Conservation (phyloP, 2,329 filamentous ascomycete genomes). For the Ceratocystis cubensis region DNA sequence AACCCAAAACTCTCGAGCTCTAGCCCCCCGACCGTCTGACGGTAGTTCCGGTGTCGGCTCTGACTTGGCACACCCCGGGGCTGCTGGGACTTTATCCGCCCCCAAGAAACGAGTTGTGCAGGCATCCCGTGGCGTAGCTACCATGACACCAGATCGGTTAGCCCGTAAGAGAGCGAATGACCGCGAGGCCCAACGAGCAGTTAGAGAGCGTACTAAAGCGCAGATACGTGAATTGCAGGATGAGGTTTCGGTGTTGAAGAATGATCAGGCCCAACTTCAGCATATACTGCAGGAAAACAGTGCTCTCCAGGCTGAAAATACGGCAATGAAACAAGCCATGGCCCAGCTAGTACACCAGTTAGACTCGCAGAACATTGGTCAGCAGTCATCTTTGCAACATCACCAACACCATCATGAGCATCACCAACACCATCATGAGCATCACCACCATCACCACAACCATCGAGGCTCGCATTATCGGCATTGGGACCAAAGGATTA, state of each 20-base stretch:
- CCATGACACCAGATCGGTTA: constrained; percentile 61
- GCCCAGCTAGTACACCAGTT: constrained; percentile 18
- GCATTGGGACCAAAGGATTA: constrained; percentile 5
- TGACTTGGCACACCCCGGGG: constrained; percentile 14
- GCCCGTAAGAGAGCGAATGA: constrained; percentile 51
- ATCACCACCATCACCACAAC: constrained; percentile 17
- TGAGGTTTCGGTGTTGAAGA: constrained; percentile 19
- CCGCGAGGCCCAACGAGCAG: constrained; percentile 75
- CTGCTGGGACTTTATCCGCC: constrained; percentile 15
- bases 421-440: constrained; percentile 16
- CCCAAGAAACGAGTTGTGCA: constrained; percentile 14
- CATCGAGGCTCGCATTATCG: constrained; percentile 12
- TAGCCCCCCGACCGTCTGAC: constrained; percentile 18
- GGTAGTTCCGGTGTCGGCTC: background rate
- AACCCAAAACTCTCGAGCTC: constrained; percentile 11
- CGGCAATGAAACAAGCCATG: constrained; percentile 50
- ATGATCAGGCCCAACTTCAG: constrained; percentile 50
- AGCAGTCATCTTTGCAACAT: background rate
- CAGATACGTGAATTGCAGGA: constrained; percentile 55
- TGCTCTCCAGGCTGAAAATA: constrained; percentile 64
- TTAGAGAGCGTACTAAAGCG: constrained; percentile 67
- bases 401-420: constrained; percentile 15
- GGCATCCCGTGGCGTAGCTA: constrained; percentile 34
- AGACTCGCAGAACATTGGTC: constrained; percentile 14
- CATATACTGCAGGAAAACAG: constrained; percentile 63